Evolutionary conservation across 371 early-diverging fungal genomes (phyloP), one percentile per base, ranked within the genome.

Genomic region (Quaeritorhiza haematococci): DNA sequence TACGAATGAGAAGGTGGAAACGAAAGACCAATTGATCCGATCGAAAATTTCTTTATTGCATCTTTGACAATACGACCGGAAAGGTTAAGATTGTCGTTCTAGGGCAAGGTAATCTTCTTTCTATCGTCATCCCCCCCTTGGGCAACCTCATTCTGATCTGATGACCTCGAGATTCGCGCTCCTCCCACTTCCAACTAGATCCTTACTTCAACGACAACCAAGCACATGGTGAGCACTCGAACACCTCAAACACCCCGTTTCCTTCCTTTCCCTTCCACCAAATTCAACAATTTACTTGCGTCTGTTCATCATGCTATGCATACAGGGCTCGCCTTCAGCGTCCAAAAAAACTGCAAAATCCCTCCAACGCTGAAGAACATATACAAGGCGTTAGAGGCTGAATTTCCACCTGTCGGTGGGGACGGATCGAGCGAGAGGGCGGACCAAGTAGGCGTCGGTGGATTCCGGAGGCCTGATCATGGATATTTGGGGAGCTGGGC

Each of bases 281-380:
- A 19, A 13, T 42, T 38, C 17, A 19, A n/a, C 15, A 28, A 33
- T 48, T n/a, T 28, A 29, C 34, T 28, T 27, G 10, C 7, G 2
- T 45, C 35, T 29, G 8, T 27, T 17, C 35, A 33, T 52, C 23
- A 29, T 45, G 24, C 27, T 34, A 44, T 19, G 24, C 3, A 53
- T 33, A 3, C 50, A 62, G 61, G 84, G 2, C 69, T 93, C 41
- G 88, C 87, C 59, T 93, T 94, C 69, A 64, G 64, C 3, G 98
- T 98, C 33, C 71, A 78, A 23, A 82, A 83, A 45, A 89, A 88
- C 2, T 84, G 89, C 0, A 64, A 59, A 4, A 61, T 73, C 0
- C 99, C 98, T 28, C 98, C 96, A 3, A 93, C 94, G 3, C 81
- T 98, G 17, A 67, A 72, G 33, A 99, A 98, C 72, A 98, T 99